phyloP scores from a whole-genome alignment of 768 basidiomycete species.

The Auricularia sp. region DNA sequence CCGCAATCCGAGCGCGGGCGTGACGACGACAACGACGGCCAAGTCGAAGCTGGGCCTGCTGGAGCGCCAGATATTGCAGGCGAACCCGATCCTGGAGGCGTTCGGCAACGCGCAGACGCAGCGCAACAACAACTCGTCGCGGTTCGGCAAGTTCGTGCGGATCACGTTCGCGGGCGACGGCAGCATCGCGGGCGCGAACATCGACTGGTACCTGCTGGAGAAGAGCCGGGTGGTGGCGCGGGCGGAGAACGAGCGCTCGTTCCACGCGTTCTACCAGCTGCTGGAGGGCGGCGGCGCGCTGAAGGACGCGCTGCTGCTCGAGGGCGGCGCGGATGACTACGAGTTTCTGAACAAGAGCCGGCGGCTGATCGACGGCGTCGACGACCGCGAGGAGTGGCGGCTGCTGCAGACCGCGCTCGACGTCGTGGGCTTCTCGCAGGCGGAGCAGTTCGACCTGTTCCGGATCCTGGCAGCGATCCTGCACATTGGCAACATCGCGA shows the following conservation, averaged over 20 bases:
- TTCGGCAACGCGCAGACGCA: conserved; percentile 99
- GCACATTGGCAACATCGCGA: conserved; percentile 88
- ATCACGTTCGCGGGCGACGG: conserved; percentile 91
- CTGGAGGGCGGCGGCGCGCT: conserved; percentile 65
- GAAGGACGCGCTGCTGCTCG: conserved; percentile 66
- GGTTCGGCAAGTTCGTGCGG: conserved; percentile 96
- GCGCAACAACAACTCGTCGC: conserved; percentile 96
- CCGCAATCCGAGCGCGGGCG: conserved; percentile 32
- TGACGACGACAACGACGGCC: conserved; percentile 32
- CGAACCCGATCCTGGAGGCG: conserved; percentile 94
- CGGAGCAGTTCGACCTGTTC: conserved; percentile 88
- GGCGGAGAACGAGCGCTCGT: conserved; percentile 81
- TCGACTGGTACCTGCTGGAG: conserved; percentile 98
- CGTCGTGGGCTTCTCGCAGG: conserved; percentile 74
- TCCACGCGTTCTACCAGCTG: conserved; percentile 96
- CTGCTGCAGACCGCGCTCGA: conserved; percentile 73
- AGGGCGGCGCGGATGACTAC: conserved; percentile 68
- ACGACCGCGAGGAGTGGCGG: conserved; percentile 85
- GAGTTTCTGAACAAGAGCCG: conserved; percentile 87
- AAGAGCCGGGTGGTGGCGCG: conserved; percentile 91
- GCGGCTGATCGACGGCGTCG: conserved; percentile 88
- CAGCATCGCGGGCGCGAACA: conserved; percentile 93
- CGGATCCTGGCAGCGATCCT: conserved; percentile 88
- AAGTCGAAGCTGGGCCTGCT: conserved; percentile 77
- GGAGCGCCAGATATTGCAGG: conserved; percentile 93